Percentiles rank a stretch among this genome's conserved stretches.
Evolutionary conservation across 164 flowering plant genomes (phyloP).

Genomic region (Vitis rotundifolia): DNA sequence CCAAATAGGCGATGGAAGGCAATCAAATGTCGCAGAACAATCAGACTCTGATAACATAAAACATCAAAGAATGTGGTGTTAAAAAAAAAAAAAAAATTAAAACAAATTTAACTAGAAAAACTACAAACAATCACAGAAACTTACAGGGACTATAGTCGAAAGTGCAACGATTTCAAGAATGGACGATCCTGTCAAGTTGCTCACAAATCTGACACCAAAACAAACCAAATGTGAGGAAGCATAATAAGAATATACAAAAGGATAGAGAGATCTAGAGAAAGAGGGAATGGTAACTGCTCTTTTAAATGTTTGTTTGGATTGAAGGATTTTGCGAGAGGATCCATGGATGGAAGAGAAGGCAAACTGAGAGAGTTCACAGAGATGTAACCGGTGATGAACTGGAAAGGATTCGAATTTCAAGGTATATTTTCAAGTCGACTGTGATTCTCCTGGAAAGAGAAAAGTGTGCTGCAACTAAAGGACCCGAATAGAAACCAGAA

Average conservation of each 20-base stretch:
- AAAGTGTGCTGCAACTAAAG: too few species aligned
- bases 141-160: constrained; percentile 54
- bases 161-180: constrained; percentile 66
- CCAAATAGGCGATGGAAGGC: constrained; percentile 27
- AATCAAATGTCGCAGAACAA: constrained; percentile 53
- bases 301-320: constrained; percentile 72
- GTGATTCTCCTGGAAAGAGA: not conserved
- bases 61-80: not conserved
- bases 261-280: not conserved
- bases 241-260: not conserved
- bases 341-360: constrained; percentile 36
- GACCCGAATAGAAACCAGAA: too few species aligned
- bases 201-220: constrained; percentile 60
- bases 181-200: constrained; percentile 87
- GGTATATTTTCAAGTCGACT: too few species aligned
- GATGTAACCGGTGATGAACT: too few species aligned
- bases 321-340: constrained; percentile 35
- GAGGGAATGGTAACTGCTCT: constrained; percentile 53
- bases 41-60: constrained; percentile 35
- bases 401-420: too few species aligned
- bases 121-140: not conserved
- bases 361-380: not conserved
- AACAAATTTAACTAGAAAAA: not conserved
- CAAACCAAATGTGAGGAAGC: not conserved
- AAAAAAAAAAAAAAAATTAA: not conserved